Base-by-base conservation (phyloP, 2,329 filamentous ascomycete genomes). In the Fusarium nelsonii region DNA sequence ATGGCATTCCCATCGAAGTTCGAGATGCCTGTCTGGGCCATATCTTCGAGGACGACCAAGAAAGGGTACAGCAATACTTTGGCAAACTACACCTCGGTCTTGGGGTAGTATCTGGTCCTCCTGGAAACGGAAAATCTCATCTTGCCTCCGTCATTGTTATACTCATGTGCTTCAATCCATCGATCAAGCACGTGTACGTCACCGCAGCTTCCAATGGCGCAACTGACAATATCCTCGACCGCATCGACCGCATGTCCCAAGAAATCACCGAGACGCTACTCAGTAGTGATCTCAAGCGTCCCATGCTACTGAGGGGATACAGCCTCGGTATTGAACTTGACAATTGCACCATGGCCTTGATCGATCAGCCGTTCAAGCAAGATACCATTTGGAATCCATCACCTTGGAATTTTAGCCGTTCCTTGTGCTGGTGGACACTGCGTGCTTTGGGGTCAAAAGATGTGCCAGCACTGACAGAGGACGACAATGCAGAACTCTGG, bases 381-480 rank as follows among this genome's bases (percentile, higher is more conserved):
- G 16, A 8, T 1, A 20, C 14, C 1, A 4, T 16, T 3, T 59
- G 8, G 43, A 40, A 50, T 0, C 9, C 37, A 7, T 37, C 48
- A 1, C 41, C 46, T 1, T 65, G 63, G 63, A 15, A 14, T 1
- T 12, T 43, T 11, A 20, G 36, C 7, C 6, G 6, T 2, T 65
- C 60, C 0, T 9, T 65, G 0, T 65, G 63, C 9, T 65, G 63
- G 60, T 65, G 54, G 60, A 60, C 60, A 2, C 30, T 65, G 9
- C 54, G 63, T 0, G 48, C 28, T 3, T 4, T 65, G 3, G 63
- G 48, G 1, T 51, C 26, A 1, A 3, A 4, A 0, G 2, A 0
- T 0, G 52, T 49, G 2, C 62, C 59, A 1, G 2, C 11, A 1
- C 9, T 63, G 11, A 20, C 40, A 0, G 7, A 2, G 0, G 2